A percentile compares a stretch with the other conserved stretches of the same genome.
Evolutionary conservation across 2,329 filamentous ascomycete genomes (phyloP).

Genomic region (Colletotrichum cordylinicola): DNA sequence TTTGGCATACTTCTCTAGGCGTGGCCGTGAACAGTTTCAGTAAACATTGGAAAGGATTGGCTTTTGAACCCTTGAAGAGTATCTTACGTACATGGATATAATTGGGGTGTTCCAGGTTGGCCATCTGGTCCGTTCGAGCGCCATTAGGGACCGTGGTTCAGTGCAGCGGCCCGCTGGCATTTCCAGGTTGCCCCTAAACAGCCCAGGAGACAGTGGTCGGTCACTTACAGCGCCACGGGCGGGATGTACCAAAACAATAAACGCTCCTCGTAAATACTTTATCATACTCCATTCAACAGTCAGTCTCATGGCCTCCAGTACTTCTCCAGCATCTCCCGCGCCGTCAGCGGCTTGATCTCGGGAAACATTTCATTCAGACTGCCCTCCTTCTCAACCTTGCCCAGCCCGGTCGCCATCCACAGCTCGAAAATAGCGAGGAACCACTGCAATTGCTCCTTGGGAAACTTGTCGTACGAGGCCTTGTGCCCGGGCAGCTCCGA

Average conservation of each 20-base stretch:
- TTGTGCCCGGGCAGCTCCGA: conserved; percentile 34
- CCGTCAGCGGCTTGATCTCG: conserved; percentile 27
- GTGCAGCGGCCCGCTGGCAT: background rate
- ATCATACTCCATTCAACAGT: background rate
- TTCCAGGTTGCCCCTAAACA: background rate
- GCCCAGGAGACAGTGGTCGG: background rate
- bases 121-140: background rate
- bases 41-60: background rate
- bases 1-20: background rate
- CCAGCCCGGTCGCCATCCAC: conserved; percentile 22
- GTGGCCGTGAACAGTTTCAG: background rate
- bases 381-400: conserved; percentile 13
- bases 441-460: conserved; percentile 25
- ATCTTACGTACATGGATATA: background rate
- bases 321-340: conserved; percentile 26
- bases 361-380: conserved; percentile 33
- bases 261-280: background rate
- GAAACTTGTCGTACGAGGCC: background rate
- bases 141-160: background rate
- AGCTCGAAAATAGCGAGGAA: conserved; percentile 26
- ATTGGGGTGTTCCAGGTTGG: background rate
- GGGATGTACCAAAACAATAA: too few species aligned
- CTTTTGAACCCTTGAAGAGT: background rate
- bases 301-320: background rate
- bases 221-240: background rate